These are phyloP conservation scores for Phytophthora constricta DNA, from an alignment of 352 stramenopile species.

Conservation along the genomic window DNA sequence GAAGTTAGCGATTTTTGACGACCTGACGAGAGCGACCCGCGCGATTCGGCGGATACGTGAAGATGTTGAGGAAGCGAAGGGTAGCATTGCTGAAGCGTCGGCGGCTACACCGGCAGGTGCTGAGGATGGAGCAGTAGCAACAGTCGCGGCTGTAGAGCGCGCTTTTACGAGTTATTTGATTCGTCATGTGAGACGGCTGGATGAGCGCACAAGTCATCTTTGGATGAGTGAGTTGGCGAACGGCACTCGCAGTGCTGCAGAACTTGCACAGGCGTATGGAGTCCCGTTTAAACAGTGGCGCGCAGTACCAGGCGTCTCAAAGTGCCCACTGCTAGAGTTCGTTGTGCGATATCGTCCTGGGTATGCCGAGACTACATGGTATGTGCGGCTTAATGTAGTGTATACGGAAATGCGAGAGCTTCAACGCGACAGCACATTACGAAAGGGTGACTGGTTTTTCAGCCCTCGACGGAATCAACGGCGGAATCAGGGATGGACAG, in stretches of 20 bases:
- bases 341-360: conserved; percentile 78
- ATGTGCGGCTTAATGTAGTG: conserved; percentile 84
- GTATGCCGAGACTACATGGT: conserved; percentile 82
- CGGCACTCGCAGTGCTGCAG: conserved; percentile 63
- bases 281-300: conserved; percentile 89
- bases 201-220: conserved; percentile 77
- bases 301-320: conserved; percentile 72
- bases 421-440: conserved; percentile 64
- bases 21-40: conserved; percentile 52
- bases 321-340: conserved; percentile 82
- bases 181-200: conserved; percentile 78
- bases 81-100: conserved; percentile 15
- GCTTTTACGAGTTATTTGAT: conserved; percentile 86
- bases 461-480: conserved; percentile 75
- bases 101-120: not conserved
- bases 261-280: conserved; percentile 78
- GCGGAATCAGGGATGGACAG: conserved; percentile 79
- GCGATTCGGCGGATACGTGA: conserved; percentile 52
- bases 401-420: conserved; percentile 90
- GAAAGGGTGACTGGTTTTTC: conserved; percentile 84
- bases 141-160: conserved; percentile 41
- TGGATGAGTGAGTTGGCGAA: conserved; percentile 84
- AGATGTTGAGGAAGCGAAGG: conserved; percentile 11
- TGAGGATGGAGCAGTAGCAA: conserved; percentile 16
- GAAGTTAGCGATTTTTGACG: conserved; percentile 75